Base-by-base conservation (phyloP, 495 filamentous ascomycete species). In the Neurospora africana region DNA sequence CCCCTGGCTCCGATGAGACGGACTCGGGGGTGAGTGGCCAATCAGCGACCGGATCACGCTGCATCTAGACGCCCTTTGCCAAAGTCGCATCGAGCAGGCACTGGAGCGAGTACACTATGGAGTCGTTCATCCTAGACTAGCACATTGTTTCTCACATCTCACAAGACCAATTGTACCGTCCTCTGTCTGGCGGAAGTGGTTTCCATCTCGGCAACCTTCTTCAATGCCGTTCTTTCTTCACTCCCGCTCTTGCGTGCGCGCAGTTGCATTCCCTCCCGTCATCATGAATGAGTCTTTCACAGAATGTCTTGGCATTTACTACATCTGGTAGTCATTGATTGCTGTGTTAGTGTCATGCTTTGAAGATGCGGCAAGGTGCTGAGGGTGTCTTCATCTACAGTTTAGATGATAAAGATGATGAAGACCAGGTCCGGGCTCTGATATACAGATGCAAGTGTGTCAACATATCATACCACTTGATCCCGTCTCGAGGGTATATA, bases 41-140 rank as follows among this genome's bases (percentile, higher is more conserved):
- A 79, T 78, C 75, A 79, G 35, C 2, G 37, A 3, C 23, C 7
- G 73, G 11, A 74, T 79, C 78, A 79, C 78, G 53, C 69, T 78
- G 75, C 77, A 77, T 78, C n/a, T 79, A 77, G 71, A 79, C 78
- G 78, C 78, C 75, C 65, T 65, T 65, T 65, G 53, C 35, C 27
- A 33, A 65, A 65, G 53, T 65, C 27, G 53, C 53, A 65, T 65
- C 53, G 27, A 65, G 15, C 13, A 65, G 15, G 15, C 53, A 19
- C 27, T 65, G 13, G 53, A 65, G 53, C 27, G 23, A 33, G 23
- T 15, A 61, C 53, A 1, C 5, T 8, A 19, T 17, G 27, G 53
- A 33, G 53, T 33, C 13, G 47, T 61, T 30, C 11, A 30, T 30
- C 47, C 47, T 61, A 61, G 47, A 2, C 33, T 5, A 33, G n/a